Evolutionary conservation across 2,329 filamentous ascomycete species (phyloP).

Genomic region (Xylariaceae sp.): DNA sequence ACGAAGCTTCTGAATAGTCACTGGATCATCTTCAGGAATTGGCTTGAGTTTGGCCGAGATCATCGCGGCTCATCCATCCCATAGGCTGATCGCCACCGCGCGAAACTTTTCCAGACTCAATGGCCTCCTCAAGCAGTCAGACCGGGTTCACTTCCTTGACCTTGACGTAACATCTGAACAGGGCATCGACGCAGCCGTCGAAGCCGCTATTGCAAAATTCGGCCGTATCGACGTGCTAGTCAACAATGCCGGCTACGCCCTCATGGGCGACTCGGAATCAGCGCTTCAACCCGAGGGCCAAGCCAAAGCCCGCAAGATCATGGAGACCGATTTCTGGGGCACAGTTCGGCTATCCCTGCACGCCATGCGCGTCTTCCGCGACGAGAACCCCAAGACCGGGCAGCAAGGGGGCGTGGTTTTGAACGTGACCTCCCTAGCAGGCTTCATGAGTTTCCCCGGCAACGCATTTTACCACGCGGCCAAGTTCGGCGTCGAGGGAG

Average conservation of each 20-base stretch:
- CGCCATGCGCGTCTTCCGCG: slow-evolving; percentile 30
- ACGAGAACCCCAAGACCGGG: slow-evolving; percentile 23
- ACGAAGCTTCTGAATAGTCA: slow-evolving; percentile 32
- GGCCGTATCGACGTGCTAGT: slow-evolving; percentile 19
- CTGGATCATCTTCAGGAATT: slow-evolving; percentile 47
- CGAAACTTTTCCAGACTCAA: slow-evolving; percentile 16
- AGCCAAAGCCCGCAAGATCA: slow-evolving; percentile 20
- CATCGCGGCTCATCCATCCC: slow-evolving; percentile 34
- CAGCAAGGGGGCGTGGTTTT: slow-evolving; percentile 22
- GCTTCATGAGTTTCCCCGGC: slow-evolving; percentile 21
- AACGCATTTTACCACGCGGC: slow-evolving; percentile 24
- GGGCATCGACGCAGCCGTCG: slow-evolving; percentile 17
- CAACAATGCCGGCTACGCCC: slow-evolving; percentile 12
- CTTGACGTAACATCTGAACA: slow-evolving; percentile 18
- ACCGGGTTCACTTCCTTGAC: slow-evolving; percentile 11
- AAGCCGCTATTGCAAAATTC: slow-evolving; percentile 15
- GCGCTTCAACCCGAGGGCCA: slow-evolving; percentile 11
- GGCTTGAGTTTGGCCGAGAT: slow-evolving; percentile 37
- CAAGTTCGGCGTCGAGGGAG: slow-evolving; percentile 24
- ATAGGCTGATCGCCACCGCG: slow-evolving; percentile 45
- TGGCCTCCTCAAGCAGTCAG: neutral
- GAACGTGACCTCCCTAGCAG: slow-evolving; percentile 22
- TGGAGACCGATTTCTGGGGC: slow-evolving; percentile 33
- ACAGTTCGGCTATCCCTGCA: slow-evolving; percentile 24
- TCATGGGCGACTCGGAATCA: slow-evolving; percentile 19